phyloP scores from a whole-genome alignment of 2,329 filamentous ascomycete species.

The Fusarium udum region DNA sequence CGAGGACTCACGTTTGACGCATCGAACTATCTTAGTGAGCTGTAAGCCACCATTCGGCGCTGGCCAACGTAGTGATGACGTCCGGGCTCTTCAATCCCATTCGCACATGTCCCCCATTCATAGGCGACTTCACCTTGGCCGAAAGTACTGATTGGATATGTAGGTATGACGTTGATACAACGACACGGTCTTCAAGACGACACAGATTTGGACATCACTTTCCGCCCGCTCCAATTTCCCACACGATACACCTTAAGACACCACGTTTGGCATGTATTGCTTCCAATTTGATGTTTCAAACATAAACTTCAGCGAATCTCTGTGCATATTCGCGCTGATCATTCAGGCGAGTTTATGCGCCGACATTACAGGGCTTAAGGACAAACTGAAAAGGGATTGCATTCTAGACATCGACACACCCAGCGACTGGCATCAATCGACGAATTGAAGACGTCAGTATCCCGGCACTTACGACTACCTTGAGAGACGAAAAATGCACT shows the following conservation, averaged over 20 bases:
- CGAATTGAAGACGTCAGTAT: neutral
- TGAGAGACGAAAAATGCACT: neutral
- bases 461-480: neutral
- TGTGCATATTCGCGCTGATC: neutral
- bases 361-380: neutral
- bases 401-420: neutral
- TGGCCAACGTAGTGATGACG: neutral
- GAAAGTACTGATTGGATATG: neutral
- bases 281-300: neutral
- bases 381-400: too few species aligned
- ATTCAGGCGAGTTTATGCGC: neutral
- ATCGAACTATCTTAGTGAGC: rapidly evolving
- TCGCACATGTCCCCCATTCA: rapidly evolving
- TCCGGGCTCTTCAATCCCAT: neutral
- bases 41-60: neutral
- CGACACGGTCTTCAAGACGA: neutral
- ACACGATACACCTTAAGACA: neutral
- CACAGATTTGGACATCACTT: neutral
- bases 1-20: neutral
- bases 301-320: neutral
- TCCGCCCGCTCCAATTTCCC: neutral
- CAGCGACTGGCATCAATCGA: neutral
- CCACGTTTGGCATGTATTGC: neutral
- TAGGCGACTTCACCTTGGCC: neutral
- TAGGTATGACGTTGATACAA: neutral